A percentile compares a stretch with the other conserved stretches of the same genome.
phyloP scores from a whole-genome alignment of 2,329 filamentous ascomycete genomes.

The Diaporthe humulicola region DNA sequence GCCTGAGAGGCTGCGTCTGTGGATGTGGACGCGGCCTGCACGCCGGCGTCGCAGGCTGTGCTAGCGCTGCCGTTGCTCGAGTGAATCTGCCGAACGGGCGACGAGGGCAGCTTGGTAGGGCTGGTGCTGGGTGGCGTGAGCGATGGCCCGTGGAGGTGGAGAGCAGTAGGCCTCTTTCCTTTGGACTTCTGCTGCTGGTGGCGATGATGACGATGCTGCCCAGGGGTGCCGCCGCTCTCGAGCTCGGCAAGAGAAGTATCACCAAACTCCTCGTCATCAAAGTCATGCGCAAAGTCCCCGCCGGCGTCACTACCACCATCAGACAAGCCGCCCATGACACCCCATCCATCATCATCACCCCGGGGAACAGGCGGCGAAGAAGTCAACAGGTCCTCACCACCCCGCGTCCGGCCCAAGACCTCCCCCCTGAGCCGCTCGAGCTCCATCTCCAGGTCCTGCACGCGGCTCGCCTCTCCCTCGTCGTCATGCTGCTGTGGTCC shows the following conservation, averaged over 20 bases:
- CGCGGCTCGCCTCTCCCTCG: not conserved
- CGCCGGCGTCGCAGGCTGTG: conserved; percentile 9
- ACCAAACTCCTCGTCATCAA: not conserved
- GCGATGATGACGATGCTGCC: not conserved
- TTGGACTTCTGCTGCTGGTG: not conserved
- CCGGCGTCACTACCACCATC: conserved; percentile 25
- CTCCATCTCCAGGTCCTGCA: conserved; percentile 28
- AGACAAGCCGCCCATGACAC: conserved; percentile 26
- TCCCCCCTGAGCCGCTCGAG: conserved; percentile 15
- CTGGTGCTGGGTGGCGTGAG: conserved; percentile 39
- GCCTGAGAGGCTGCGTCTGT: conserved; percentile 13
- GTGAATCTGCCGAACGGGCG: not conserved
- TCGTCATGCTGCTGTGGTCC: not conserved
- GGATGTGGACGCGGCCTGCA: not conserved
- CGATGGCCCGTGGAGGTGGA: not conserved
- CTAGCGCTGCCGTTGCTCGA: not conserved
- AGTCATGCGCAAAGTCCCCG: not conserved
- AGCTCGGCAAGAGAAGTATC: conserved; percentile 24
- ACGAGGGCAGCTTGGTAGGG: conserved; percentile 26
- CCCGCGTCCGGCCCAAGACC: not conserved
- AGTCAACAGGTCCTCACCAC: not conserved
- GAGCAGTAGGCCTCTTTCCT: not conserved
- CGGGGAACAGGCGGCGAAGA: conserved; percentile 4
- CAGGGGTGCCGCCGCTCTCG: conserved; percentile 17
- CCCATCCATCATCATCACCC: conserved; percentile 25